Percentiles rank a stretch among this genome's conserved stretches.
Evolutionary conservation across 306 rosid species (phyloP).

Genomic region (Medicago truncatula): DNA sequence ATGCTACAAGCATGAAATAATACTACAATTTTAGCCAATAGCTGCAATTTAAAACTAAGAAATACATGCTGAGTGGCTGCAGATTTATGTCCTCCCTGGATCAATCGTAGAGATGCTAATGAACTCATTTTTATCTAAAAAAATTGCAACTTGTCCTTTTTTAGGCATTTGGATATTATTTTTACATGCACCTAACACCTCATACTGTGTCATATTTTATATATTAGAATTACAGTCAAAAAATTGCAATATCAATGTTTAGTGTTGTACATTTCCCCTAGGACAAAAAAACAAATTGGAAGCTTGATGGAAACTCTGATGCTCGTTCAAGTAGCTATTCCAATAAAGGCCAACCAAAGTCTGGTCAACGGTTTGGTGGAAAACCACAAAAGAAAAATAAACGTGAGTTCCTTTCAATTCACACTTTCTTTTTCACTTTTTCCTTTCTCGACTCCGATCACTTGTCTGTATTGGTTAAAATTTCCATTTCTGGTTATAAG

Average conservation of each 20-base stretch:
- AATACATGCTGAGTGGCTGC: conserved; percentile 25
- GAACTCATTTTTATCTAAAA: conserved; percentile 11
- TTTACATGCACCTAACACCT: conserved; percentile 26
- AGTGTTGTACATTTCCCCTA: conserved; percentile 36
- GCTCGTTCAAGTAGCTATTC: conserved; percentile 46
- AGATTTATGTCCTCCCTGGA: conserved; percentile 11
- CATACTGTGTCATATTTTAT: neutral
- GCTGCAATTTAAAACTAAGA: conserved; percentile 21
- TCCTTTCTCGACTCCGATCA: neutral
- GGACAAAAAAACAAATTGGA: conserved; percentile 59
- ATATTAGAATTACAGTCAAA: conserved; percentile 15
- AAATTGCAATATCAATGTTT: conserved; percentile 27
- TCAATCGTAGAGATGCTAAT: conserved; percentile 15
- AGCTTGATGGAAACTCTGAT: conserved; percentile 38
- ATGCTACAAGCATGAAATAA: neutral
- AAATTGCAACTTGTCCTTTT: conserved; percentile 16
- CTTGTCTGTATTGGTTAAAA: neutral
- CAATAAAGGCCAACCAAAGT: conserved; percentile 59
- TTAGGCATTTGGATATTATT: conserved; percentile 9
- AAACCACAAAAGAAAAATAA: conserved; percentile 62
- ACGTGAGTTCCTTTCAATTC: conserved; percentile 51
- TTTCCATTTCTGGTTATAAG: conserved; percentile 16
- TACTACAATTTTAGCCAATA: neutral
- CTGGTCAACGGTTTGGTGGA: conserved; percentile 49
- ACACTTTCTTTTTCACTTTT: conserved; percentile 1